Base-by-base conservation (phyloP, 805 yeast genomes). In the Ogataea ramenticola region DNA sequence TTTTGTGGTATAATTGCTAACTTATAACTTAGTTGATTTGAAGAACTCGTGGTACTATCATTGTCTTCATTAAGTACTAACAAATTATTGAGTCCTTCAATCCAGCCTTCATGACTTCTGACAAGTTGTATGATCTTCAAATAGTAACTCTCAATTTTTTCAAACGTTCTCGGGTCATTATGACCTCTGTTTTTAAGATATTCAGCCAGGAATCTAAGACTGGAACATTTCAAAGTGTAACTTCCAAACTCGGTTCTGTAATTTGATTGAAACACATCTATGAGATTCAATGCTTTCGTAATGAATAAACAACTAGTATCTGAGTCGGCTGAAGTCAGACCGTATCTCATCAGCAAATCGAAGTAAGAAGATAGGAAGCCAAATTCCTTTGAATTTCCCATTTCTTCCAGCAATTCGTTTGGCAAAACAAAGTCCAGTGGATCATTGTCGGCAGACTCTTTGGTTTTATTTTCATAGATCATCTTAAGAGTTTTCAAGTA, bases 301-400 rank as follows among this genome's bases (percentile, higher is more conserved):
- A 68, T 49, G 21, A 60, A 47, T 20, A 55, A 49, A 3, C 53
- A 57, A 14, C 61, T 53, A 5, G 55, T 53, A 5, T 53, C 54
- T 1, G 54, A 17, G 29, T 64, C 57, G 24, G 29, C 51, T n/a
- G 65, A 55, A 1, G 69, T 60, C 22, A 69, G 37, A 0, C 72
- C 71, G 48, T 62, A 60, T 49, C 76, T 57, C 8, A 67, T 42
- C 5, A 71, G 49, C 11, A 72, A 49, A 51, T 72, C 74, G 43
- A 59, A 53, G 41, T 64, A 64, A 26, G 57, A 54, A 3, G 61
- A 49, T 15, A 70, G 42, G 45, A 68, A 70, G 0, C 53, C 47
- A 4, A 54, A 24, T 60, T 57, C 15, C 22, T 24, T 36, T 5
- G 31, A 39, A 50, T 49, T 40, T 54, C 59, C 43, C 49, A 46